Evolutionary conservation across 2,329 filamentous ascomycete genomes (phyloP).

Genomic region (Fusarium musae): DNA sequence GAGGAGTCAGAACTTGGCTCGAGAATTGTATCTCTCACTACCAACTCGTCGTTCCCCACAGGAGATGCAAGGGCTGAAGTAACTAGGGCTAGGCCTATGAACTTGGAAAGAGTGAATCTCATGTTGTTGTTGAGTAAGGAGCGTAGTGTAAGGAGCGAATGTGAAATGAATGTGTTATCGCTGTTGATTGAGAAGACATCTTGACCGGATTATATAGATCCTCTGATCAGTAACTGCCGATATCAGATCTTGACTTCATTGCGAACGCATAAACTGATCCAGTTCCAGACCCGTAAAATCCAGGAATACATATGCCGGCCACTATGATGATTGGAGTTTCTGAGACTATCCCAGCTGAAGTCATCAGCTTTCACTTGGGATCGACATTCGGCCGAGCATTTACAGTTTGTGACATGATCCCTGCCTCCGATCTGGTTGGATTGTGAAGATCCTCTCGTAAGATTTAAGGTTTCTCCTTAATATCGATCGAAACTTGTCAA

Average conservation of each 20-base stretch:
- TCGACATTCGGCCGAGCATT: neutral
- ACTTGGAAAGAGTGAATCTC: neutral
- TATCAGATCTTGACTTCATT: neutral
- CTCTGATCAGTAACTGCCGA: neutral
- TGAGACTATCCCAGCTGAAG: neutral
- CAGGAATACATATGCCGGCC: neutral
- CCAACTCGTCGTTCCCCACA: fast-evolving
- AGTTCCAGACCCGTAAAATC: neutral
- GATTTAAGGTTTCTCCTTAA: neutral
- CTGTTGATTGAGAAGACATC: neutral
- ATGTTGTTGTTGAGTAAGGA: neutral
- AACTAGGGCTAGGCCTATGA: neutral
- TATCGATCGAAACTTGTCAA: neutral
- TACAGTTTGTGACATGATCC: neutral
- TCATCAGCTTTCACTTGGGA: neutral
- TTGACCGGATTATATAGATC: neutral
- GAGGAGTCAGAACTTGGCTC: neutral
- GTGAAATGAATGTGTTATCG: neutral
- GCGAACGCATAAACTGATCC: neutral
- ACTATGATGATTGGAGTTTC: too few species aligned
- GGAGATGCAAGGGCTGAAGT: neutral
- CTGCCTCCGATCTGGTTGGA: neutral
- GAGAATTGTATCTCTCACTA: neutral
- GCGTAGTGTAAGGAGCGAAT: neutral
- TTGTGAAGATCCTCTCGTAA: neutral